A percentile compares a stretch with the other conserved stretches of the same genome.
These are phyloP conservation scores for Nidularia sp. DNA, from an alignment of 768 basidiomycete genomes.

Conservation along the genomic window DNA sequence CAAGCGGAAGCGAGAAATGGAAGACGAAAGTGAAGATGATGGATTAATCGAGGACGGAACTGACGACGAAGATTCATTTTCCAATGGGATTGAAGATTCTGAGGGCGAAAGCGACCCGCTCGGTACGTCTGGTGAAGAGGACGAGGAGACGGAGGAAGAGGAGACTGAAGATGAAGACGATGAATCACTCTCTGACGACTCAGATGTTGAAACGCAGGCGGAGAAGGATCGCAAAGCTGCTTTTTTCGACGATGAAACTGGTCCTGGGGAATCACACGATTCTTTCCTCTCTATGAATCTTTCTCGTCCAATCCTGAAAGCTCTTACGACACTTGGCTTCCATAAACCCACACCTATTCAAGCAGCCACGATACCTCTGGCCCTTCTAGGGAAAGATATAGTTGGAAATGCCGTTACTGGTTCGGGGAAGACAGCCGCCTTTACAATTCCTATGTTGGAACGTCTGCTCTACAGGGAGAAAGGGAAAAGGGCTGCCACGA, in stretches of 20 bases:
- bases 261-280: conserved; percentile 48
- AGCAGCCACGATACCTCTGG: conserved; percentile 88
- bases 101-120: conserved; percentile 28
- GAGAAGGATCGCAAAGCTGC: conserved; percentile 80
- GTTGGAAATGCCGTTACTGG: conserved; percentile 96
- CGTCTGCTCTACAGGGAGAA: conserved; percentile 90
- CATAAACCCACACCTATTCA: conserved; percentile 93
- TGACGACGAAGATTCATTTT: conserved; percentile 22
- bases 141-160: conserved; percentile 9
- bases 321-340: conserved; percentile 80
- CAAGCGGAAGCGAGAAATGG: conserved; percentile 62
- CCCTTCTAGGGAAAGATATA: conserved; percentile 91
- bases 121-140: conserved; percentile 26
- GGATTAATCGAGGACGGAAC: conserved; percentile 21
- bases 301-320: conserved; percentile 90
- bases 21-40: conserved; percentile 30
- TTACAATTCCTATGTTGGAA: conserved; percentile 91
- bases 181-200: conserved; percentile 15
- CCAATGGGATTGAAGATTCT: conserved; percentile 24
- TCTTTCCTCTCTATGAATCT: conserved; percentile 94
- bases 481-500: conserved; percentile 80
- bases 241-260: conserved; percentile 71
- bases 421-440: conserved; percentile 97
- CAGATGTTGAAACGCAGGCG: conserved; percentile 55
- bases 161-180: conserved; percentile 27